Percentiles rank a stretch among this genome's conserved stretches.
Evolutionary conservation across 805 yeast species (phyloP).

Genomic region (Candida parachauliodes): DNA sequence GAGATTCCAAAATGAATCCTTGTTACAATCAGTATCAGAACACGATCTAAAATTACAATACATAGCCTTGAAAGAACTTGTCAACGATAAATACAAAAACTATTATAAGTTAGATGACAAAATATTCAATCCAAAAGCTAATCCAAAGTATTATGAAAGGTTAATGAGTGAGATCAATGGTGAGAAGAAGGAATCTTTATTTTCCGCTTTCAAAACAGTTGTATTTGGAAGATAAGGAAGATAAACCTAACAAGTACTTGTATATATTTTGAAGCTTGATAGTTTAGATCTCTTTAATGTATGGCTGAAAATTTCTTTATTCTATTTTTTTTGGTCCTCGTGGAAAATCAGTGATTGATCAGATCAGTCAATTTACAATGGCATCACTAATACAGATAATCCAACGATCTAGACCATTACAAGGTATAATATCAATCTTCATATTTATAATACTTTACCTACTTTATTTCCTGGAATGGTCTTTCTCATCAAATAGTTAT

Average conservation of each 20-base stretch:
- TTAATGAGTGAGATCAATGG: constrained; percentile 69
- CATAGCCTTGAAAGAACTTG: constrained; percentile 52
- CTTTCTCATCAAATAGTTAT: constrained; percentile 12
- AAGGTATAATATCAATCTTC: constrained; percentile 7
- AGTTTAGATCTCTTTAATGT: too few relatives aligned
- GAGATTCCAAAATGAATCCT: constrained; percentile 34
- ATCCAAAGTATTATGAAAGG: constrained; percentile 73
- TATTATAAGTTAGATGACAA: constrained; percentile 65
- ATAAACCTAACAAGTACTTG: too few relatives aligned
- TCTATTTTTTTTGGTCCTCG: too few relatives aligned
- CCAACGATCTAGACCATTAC: constrained; percentile 13
- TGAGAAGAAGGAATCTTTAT: constrained; percentile 61
- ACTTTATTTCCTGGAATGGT: constrained; percentile 3
- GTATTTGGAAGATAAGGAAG: constrained; percentile 61
- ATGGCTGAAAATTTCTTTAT: too few relatives aligned
- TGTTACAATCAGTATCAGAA: constrained; percentile 42
- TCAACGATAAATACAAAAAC: constrained; percentile 57
- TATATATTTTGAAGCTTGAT: too few relatives aligned
- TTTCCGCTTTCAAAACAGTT: constrained; percentile 69
- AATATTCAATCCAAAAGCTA: constrained; percentile 76
- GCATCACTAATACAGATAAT: constrained; percentile 10
- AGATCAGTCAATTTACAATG: not conserved
- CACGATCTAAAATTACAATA: constrained; percentile 56
- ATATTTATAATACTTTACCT: constrained; percentile 8
- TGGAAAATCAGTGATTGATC: too few relatives aligned